Conservation (phyloP, 495 filamentous ascomycete genomes). For the Aspergillus ellipticus region DNA sequence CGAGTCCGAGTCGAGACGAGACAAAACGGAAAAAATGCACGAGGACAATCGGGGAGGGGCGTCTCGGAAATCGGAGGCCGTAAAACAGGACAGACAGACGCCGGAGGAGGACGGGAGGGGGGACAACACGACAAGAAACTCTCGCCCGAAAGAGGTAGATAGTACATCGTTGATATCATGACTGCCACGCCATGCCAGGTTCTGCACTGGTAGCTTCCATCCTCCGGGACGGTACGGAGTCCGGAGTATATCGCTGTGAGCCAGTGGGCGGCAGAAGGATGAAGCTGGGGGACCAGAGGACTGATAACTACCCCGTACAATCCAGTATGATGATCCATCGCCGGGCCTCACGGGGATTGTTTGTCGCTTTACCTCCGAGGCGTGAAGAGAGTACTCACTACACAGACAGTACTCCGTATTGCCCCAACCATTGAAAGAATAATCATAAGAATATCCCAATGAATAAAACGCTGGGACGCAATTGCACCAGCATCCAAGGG, state of each 20-base stretch:
- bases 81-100: background rate
- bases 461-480: too few relatives aligned
- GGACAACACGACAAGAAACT: too few relatives aligned
- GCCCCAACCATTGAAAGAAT: background rate
- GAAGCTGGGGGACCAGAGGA: background rate
- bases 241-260: slow-evolving; percentile 4
- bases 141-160: too few relatives aligned
- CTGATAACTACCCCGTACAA: background rate
- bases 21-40: too few relatives aligned
- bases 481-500: too few relatives aligned
- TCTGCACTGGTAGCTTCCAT: background rate
- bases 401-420: too few relatives aligned
- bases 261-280: background rate
- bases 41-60: slow-evolving; percentile 4
- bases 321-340: too few relatives aligned
- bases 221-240: slow-evolving; percentile 1
- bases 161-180: background rate
- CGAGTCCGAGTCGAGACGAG: too few relatives aligned
- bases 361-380: too few relatives aligned
- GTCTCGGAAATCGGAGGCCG: slow-evolving; percentile 10
- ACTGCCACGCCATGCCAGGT: background rate
- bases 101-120: background rate
- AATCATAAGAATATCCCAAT: background rate
- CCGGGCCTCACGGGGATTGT: too few relatives aligned
- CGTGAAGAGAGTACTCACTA: too few relatives aligned